These are phyloP conservation scores for Schwanniomyces yamadae DNA, from an alignment of 805 yeast species.

Conservation along the genomic window DNA sequence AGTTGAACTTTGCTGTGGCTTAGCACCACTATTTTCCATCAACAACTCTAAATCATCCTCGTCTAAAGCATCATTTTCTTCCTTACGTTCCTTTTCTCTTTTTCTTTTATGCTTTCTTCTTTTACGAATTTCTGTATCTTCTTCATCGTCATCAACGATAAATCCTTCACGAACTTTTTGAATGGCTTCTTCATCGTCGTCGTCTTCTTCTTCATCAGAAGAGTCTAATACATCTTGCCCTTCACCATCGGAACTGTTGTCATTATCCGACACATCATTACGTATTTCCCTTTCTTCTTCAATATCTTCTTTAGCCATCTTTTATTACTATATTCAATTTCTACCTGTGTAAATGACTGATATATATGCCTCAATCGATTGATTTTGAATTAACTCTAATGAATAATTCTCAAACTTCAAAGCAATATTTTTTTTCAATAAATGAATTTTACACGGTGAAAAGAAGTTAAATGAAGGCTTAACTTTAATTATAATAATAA, in stretches of 20 bases:
- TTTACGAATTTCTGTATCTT: constrained; percentile 22
- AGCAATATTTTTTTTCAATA: not conserved
- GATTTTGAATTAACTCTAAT: constrained; percentile 1
- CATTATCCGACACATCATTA: constrained; percentile 26
- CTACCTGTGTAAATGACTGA: too few species aligned
- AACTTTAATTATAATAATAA: too few species aligned
- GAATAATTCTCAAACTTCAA: not conserved
- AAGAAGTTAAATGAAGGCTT: not conserved
- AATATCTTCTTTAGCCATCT: constrained; percentile 29
- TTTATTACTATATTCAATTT: constrained; percentile 6
- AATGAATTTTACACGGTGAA: not conserved
- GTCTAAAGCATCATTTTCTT: constrained; percentile 64
- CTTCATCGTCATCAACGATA: constrained; percentile 87
- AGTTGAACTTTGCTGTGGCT: constrained; percentile 40
- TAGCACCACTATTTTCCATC: constrained; percentile 86
- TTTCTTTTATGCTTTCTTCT: constrained; percentile 40
- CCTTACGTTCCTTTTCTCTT: constrained; percentile 26
- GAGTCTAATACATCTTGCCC: constrained; percentile 52
- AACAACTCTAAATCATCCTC: constrained; percentile 93
- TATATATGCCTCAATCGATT: too few species aligned
- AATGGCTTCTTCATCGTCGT: constrained; percentile 79
- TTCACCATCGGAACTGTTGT: constrained; percentile 32
- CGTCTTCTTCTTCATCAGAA: constrained; percentile 89
- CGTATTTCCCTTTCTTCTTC: constrained; percentile 39
- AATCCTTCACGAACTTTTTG: constrained; percentile 84